These are phyloP conservation scores for Rhodosporidiobolus sp. DNA, from an alignment of 768 basidiomycete genomes.

Conservation along the genomic window DNA sequence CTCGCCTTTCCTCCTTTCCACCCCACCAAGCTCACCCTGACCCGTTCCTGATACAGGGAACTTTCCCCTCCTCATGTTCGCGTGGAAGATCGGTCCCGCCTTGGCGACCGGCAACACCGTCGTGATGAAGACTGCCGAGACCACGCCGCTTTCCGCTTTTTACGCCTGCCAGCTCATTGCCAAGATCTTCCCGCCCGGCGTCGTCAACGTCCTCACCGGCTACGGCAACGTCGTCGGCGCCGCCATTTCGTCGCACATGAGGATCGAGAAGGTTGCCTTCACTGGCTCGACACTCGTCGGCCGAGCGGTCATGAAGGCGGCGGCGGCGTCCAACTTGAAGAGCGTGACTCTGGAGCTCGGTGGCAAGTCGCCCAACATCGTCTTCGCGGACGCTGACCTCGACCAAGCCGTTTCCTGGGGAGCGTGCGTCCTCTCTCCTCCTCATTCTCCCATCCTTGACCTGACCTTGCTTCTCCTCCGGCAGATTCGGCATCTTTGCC, in stretches of 20 bases:
- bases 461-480: constrained; percentile 62
- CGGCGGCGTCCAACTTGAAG: constrained; percentile 79
- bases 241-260: constrained; percentile 64
- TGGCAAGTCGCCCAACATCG: constrained; percentile 51
- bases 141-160: constrained; percentile 44
- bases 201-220: constrained; percentile 72
- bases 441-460: constrained; percentile 6
- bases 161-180: constrained; percentile 54
- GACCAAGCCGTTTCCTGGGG: constrained; percentile 49
- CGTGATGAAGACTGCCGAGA: constrained; percentile 57
- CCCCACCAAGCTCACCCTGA: neutral
- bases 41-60: neutral
- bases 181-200: constrained; percentile 59
- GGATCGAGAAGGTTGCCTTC: constrained; percentile 60
- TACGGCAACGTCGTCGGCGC: constrained; percentile 68
- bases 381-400: constrained; percentile 54
- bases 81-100: constrained; percentile 72
- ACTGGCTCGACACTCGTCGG: constrained; percentile 80
- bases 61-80: constrained; percentile 55
- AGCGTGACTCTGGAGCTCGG: constrained; percentile 77
- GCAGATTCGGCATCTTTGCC: constrained; percentile 65
- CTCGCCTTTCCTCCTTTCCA: neutral
- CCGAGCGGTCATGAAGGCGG: constrained; percentile 71
- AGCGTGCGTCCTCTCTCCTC: constrained; percentile 66
- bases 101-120: constrained; percentile 74